Percentiles rank a stretch among this genome's conserved stretches.
Evolutionary conservation across 2,329 filamentous ascomycete genomes (phyloP).

Genomic region (Epichloe gansuensis): DNA sequence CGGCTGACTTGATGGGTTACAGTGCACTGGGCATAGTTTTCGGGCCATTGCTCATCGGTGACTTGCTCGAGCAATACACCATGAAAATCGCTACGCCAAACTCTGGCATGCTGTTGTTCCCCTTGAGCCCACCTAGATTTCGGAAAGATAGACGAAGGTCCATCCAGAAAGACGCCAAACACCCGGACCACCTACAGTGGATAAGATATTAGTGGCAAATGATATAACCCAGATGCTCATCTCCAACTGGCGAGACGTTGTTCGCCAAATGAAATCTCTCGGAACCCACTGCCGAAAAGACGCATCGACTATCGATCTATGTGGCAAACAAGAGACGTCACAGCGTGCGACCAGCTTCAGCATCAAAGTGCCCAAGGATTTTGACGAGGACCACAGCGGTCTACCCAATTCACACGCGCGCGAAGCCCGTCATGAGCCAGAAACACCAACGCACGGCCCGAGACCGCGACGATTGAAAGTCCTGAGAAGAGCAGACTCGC

Average conservation of each 20-base stretch:
- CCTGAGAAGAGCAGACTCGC: slow-evolving; percentile 12
- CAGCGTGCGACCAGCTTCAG: not conserved
- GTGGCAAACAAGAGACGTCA: slow-evolving; percentile 1
- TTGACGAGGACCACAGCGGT: not conserved
- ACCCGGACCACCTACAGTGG: slow-evolving; percentile 24
- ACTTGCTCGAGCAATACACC: slow-evolving; percentile 40
- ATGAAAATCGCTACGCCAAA: slow-evolving; percentile 32
- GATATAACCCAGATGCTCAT: slow-evolving; percentile 54
- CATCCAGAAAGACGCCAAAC: slow-evolving; percentile 6
- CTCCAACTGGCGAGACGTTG: slow-evolving; percentile 51
- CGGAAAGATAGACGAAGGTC: slow-evolving; percentile 15
- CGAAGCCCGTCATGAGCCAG: slow-evolving; percentile 24
- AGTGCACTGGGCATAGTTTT: slow-evolving; percentile 51
- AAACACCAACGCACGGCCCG: slow-evolving; percentile 19
- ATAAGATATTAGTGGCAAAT: slow-evolving; percentile 48
- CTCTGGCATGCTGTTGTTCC: slow-evolving; percentile 30
- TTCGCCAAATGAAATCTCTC: slow-evolving; percentile 44
- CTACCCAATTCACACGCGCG: slow-evolving; percentile 7
- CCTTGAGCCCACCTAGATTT: slow-evolving; percentile 30
- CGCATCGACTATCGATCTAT: slow-evolving; percentile 7
- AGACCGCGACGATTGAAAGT: slow-evolving; percentile 13
- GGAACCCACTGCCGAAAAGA: slow-evolving; percentile 16
- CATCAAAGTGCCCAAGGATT: not conserved
- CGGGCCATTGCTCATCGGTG: slow-evolving; percentile 49
- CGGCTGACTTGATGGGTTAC: slow-evolving; percentile 52